Evolutionary conservation across 345 rosid species (phyloP).

Genomic region (Eucalyptus pumila): DNA sequence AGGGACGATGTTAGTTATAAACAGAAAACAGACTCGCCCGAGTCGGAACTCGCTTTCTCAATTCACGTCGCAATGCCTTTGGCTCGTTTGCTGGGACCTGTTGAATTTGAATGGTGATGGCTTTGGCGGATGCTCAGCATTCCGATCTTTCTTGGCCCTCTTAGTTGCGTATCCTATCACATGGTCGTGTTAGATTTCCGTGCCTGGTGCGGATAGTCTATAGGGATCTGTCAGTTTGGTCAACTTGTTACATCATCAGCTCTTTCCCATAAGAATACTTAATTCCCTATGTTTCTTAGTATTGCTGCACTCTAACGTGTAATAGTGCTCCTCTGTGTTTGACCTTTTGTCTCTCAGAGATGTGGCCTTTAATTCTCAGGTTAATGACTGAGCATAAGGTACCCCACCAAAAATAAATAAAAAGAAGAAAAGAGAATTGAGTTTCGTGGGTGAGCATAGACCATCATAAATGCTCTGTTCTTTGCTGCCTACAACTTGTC

Average conservation of each 20-base stretch:
- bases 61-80: not conserved
- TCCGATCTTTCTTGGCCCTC: not conserved
- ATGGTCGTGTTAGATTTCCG: not conserved
- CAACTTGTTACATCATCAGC: not conserved
- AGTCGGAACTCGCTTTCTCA: not conserved
- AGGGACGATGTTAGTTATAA: not conserved
- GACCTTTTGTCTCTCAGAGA: not conserved
- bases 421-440: not conserved
- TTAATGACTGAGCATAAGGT: not conserved
- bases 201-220: not conserved
- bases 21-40: not conserved
- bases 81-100: not conserved
- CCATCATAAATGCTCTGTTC: not conserved
- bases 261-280: not conserved
- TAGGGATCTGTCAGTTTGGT: not conserved
- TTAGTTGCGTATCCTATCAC: not conserved
- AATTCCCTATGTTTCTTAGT: not conserved
- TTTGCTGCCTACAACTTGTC: not conserved
- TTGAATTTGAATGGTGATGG: not conserved
- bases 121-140: not conserved
- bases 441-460: not conserved
- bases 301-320: not conserved
- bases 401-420: not conserved
- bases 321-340: not conserved
- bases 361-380: not conserved